These are phyloP conservation scores for Ophiosphaerella herpotricha DNA, from an alignment of 2,329 filamentous ascomycete genomes.

Conservation along the genomic window DNA sequence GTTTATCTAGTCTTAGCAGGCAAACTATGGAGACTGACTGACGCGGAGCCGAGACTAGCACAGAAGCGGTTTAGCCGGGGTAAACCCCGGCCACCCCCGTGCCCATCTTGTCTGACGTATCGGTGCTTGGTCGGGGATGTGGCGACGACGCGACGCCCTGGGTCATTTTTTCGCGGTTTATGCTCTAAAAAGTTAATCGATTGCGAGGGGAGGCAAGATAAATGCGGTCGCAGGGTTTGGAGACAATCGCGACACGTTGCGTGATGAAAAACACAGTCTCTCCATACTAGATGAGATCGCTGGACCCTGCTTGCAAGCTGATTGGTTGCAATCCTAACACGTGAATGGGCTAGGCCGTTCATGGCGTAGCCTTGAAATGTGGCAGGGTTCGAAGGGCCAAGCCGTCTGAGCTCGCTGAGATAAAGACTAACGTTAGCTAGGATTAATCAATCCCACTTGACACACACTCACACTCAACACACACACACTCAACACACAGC, in stretches of 20 bases:
- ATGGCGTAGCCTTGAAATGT: neutral
- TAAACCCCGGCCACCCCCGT: too few species aligned
- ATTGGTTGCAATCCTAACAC: too few species aligned
- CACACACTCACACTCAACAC: neutral
- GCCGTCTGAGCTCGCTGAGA: neutral
- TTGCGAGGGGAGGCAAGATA: neutral
- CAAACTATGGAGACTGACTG: constrained; percentile 1
- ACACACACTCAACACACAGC: neutral
- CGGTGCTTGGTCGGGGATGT: too few species aligned
- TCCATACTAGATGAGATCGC: too few species aligned
- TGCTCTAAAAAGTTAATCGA: neutral
- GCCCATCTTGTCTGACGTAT: too few species aligned
- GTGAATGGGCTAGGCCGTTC: too few species aligned
- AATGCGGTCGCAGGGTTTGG: neutral
- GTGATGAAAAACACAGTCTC: neutral
- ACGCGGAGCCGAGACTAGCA: constrained; percentile 7
- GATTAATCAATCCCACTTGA: neutral
- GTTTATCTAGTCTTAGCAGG: constrained; percentile 4
- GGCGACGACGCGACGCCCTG: too few species aligned
- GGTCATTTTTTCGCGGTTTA: neutral
- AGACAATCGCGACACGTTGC: neutral
- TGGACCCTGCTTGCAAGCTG: too few species aligned
- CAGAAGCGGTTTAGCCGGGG: constrained; percentile 6
- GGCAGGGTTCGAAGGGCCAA: neutral
- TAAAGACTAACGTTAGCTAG: neutral